phyloP scores from a whole-genome alignment of 2,329 filamentous ascomycete species.

The Cladophialophora carrionii region DNA sequence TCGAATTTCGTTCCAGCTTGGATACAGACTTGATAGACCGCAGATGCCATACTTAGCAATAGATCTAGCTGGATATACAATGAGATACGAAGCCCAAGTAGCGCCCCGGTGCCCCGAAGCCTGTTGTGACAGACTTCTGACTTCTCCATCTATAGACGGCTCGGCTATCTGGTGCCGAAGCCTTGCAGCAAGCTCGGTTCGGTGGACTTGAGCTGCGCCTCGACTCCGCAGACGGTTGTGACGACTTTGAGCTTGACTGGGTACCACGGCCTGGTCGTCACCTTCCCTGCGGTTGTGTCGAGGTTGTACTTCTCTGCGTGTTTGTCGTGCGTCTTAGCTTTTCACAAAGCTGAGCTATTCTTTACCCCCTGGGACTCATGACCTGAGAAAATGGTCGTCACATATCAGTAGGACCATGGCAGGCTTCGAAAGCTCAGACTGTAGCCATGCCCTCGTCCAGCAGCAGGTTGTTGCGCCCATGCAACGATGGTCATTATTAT shows the following conservation, averaged over 20 bases:
- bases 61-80: neutral
- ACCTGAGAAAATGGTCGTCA: conserved; percentile 17
- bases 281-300: neutral
- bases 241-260: conserved; percentile 2
- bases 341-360: neutral
- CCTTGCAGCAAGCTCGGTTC: neutral
- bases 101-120: neutral
- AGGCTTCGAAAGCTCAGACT: conserved; percentile 23
- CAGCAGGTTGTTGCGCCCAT: conserved; percentile 28
- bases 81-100: neutral
- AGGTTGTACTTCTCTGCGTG: neutral
- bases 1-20: neutral
- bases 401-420: conserved; percentile 34
- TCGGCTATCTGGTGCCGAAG: conserved; percentile 1
- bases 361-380: neutral
- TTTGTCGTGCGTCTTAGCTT: neutral
- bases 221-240: conserved; percentile 7
- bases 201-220: neutral
- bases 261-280: neutral
- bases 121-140: neutral
- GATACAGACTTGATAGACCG: neutral
- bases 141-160: neutral
- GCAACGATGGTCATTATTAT: conserved; percentile 30
- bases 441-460: conserved; percentile 34
- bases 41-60: neutral